Evolutionary conservation across 2,329 filamentous ascomycete genomes (phyloP), one percentile per base, ranked within the genome.

Genomic region (Trematosphaeria pertusa): DNA sequence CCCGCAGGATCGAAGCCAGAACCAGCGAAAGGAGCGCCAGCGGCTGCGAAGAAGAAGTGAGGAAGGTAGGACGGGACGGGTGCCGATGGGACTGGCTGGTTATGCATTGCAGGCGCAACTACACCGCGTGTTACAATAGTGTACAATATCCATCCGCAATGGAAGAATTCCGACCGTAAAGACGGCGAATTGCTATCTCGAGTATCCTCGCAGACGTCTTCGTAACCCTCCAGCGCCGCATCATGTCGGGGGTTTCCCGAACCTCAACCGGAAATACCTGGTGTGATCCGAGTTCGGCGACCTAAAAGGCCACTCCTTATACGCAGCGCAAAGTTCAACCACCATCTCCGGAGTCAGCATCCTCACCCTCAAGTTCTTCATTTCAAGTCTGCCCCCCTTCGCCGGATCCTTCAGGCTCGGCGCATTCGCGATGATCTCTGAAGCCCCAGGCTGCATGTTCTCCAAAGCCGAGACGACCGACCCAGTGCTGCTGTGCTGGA

Each of bases 331-430:
- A 30, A 72, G 45, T 39, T 65, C 62, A 2, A 61, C 36, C 6
- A 71, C 40, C 68, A 71, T 71, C 43, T 70, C 67, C 8, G 21
- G 21, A 1, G 66, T 72, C 48, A 73, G 31, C 53, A 65, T 55
- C 11, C 65, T 41, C 1, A 66, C 61, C 14, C 63, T 56, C 9
- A 73, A 28, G 24, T 67, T 50, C 14, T 67, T 56, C 54, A 70
- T 41, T 33, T 65, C 51, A 40, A 68, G 17, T 22, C 69, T 54
- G 3, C 70, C 70, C 5, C 70, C 69, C 32, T 59, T 65, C 7
- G 52, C 46, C 3, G 65, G 64, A 46, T 73, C 65, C 15, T 37
- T 56, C 21, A 73, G 31, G 4, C 48, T 52, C 1, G 64, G 62
- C 15, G 62, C 64, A 7, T 62, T 24, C 1, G 65, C 54, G 3